Evolutionary conservation across 2,329 filamentous ascomycete genomes (phyloP), one percentile per base, ranked within the genome.

Genomic region (Arthrobotrys entomopaga): DNA sequence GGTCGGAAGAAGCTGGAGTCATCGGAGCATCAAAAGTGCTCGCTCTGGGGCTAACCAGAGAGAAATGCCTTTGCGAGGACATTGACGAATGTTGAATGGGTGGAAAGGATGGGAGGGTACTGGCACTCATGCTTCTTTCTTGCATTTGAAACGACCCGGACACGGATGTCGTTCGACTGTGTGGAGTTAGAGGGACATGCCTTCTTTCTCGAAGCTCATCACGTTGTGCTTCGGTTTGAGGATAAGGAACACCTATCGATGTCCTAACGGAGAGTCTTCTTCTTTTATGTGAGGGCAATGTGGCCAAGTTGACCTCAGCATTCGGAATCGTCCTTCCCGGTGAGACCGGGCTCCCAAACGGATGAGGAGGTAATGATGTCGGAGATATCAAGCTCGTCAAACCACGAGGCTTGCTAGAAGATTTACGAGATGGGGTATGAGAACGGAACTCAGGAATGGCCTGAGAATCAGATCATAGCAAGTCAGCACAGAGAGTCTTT

Each of bases 401-500:
- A 34, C 70, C 70, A 54, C 70, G 70, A 52, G 63, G 70, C 49
- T 64, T 74, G 70, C 70, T 74, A 63, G 53, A 52, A 20, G 70
- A 74, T 56, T 74, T 74, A 48, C 70, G 63, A 40, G 70, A 77
- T 58, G 77, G 69, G 60, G 60, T 71, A 50, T 77, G 76, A 58
- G 77, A 77, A 50, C 76, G 75, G 53, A 77, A 78, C 54, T 78
- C 77, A 57, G 77, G 77, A 67, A 78, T 77, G 16, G 77, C 77
- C 77, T 78, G 71, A 52, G 15, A 5, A 19, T 19, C 13, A 7
- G 43, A 53, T 29, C 26, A 53, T 10, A 46, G 42, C 42, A 29
- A 38, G 67, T 72, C 24, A 73, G 76, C 48, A 48, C 58, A 54
- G 49, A 38, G 38, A 60, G 42, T 8, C 53, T 49, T 54, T n/a